A percentile compares a stretch with the other conserved stretches of the same genome.
Evolutionary conservation across 1,284 basidiomycete genomes (phyloP).

Genomic region (Boletus semigastroideus): DNA sequence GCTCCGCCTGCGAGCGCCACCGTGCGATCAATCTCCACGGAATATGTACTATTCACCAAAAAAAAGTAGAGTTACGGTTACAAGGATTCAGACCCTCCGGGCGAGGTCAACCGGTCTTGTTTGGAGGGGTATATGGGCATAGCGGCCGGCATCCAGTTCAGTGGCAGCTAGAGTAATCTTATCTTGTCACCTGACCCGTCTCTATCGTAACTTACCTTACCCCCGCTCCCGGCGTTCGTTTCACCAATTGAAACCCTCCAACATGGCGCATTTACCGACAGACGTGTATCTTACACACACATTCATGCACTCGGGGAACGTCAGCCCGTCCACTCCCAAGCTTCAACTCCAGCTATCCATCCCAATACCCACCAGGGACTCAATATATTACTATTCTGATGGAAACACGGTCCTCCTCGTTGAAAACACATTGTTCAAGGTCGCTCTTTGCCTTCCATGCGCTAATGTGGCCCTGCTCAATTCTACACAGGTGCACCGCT

Average conservation of each 20-base stretch:
- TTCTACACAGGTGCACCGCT: slow-evolving; percentile 46
- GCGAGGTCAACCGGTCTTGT: too few relatives aligned
- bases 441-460: slow-evolving; percentile 21
- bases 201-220: too few relatives aligned
- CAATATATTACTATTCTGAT: slow-evolving; percentile 36
- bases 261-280: slow-evolving; percentile 32
- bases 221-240: slow-evolving; percentile 1
- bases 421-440: slow-evolving; percentile 49
- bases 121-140: too few relatives aligned
- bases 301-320: slow-evolving; percentile 34
- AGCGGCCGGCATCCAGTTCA: too few relatives aligned
- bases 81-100: too few relatives aligned
- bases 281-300: slow-evolving; percentile 33
- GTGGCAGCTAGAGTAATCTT: too few relatives aligned
- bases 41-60: too few relatives aligned
- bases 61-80: too few relatives aligned
- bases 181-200: too few relatives aligned
- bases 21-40: too few relatives aligned
- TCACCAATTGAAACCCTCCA: slow-evolving; percentile 11
- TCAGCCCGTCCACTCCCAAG: slow-evolving; percentile 34
- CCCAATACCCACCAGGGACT: slow-evolving; percentile 33
- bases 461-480: slow-evolving; percentile 8
- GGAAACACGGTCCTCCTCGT: slow-evolving; percentile 50
- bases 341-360: slow-evolving; percentile 35
- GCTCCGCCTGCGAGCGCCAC: too few relatives aligned